A percentile compares a stretch with the other conserved stretches of the same genome.
Evolutionary conservation across 257 asterid species (phyloP).

Genomic region (Solanum lignicaule): DNA sequence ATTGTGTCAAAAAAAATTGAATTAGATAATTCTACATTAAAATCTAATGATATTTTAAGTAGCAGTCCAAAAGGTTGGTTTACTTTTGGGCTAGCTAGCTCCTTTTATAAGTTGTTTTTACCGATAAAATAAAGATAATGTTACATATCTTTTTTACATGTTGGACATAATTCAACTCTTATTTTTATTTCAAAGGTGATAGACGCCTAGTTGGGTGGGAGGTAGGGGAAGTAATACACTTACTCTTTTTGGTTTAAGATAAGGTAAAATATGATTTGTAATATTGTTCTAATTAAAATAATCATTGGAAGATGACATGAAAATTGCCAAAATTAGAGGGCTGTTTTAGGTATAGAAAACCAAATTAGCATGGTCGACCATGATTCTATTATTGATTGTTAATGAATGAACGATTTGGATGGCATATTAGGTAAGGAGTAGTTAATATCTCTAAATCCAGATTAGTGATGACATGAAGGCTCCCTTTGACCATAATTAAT

Average conservation of each 20-base stretch:
- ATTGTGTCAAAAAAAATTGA: neutral
- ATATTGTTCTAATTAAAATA: neutral
- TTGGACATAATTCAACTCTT: neutral
- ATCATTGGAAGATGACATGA: neutral
- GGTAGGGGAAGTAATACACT: neutral
- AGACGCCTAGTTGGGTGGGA: neutral
- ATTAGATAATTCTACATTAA: neutral
- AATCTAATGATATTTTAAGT: too few species aligned
- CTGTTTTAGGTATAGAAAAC: neutral
- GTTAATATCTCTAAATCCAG: conserved; percentile 24
- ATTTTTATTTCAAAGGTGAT: neutral
- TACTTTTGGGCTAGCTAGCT: neutral
- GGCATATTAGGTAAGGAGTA: conserved; percentile 29
- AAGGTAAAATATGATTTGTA: neutral
- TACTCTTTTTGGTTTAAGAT: neutral
- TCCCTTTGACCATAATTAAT: neutral
- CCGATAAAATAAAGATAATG: neutral
- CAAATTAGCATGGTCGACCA: neutral
- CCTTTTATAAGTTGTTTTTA: neutral
- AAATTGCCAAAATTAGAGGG: neutral
- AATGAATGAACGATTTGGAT: conserved; percentile 2
- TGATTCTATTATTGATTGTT: neutral
- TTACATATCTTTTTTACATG: neutral
- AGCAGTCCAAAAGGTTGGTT: neutral
- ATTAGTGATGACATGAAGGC: conserved; percentile 5